These are phyloP conservation scores for Rubroboletus pulcherrimus DNA, from an alignment of 768 basidiomycete genomes.

Conservation along the genomic window DNA sequence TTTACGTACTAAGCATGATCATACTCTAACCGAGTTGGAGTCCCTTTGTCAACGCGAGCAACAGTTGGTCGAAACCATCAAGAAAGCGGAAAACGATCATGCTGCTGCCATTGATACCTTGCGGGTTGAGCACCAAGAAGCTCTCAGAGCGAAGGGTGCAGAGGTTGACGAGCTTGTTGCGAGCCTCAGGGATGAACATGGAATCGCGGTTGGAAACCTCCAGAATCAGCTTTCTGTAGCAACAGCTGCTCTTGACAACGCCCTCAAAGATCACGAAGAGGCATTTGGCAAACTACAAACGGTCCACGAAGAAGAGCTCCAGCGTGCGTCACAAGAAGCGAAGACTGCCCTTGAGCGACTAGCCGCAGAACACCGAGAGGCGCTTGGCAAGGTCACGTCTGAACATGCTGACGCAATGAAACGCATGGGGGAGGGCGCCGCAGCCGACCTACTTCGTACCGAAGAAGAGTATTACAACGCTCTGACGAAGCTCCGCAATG, in stretches of 20 bases:
- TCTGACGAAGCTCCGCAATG: constrained; percentile 68
- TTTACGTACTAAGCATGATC: constrained; percentile 57
- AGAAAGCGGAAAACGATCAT: constrained; percentile 50
- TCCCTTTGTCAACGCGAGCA: constrained; percentile 54
- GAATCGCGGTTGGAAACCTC: constrained; percentile 35
- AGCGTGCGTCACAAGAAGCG: constrained; percentile 52
- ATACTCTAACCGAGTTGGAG: constrained; percentile 50
- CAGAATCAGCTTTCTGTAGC: constrained; percentile 44
- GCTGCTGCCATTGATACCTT: constrained; percentile 46
- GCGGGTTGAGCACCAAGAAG: constrained; percentile 42
- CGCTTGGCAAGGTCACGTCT: constrained; percentile 42
- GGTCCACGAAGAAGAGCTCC: constrained; percentile 54
- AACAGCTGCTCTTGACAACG: constrained; percentile 40
- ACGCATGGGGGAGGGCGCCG: constrained; percentile 57
- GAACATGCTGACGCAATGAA: constrained; percentile 58
- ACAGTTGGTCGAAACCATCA: constrained; percentile 47
- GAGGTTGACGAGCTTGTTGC: constrained; percentile 42
- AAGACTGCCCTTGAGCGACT: constrained; percentile 45
- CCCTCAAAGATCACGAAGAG: constrained; percentile 56
- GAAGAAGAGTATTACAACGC: constrained; percentile 83
- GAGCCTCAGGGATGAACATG: constrained; percentile 50
- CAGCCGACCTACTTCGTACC: constrained; percentile 57
- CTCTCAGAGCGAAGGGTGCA: constrained; percentile 37
- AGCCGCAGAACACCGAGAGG: constrained; percentile 51
- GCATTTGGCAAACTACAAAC: constrained; percentile 54